A percentile compares a stretch with the other conserved stretches of the same genome.
These are phyloP conservation scores for Cladosporium velox DNA, from an alignment of 2,329 filamentous ascomycete species.

Conservation along the genomic window DNA sequence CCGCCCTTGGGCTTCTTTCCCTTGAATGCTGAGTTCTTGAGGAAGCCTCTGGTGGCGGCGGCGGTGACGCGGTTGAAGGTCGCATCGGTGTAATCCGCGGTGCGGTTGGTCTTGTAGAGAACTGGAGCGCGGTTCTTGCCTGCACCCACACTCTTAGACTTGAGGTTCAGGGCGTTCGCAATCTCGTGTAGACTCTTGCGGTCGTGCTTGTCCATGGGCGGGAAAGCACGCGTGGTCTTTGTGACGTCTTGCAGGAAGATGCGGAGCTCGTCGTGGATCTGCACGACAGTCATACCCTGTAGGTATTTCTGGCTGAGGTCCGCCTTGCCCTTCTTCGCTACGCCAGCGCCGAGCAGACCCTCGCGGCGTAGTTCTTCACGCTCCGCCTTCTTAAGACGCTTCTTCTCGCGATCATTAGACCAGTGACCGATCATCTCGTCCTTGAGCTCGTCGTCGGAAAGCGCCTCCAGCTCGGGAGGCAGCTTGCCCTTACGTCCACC, in stretches of 20 bases:
- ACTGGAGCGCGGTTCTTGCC: conserved; percentile 73
- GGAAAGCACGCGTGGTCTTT: conserved; percentile 68
- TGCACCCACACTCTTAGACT: conserved; percentile 78
- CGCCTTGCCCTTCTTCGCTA: conserved; percentile 42
- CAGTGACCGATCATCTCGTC: conserved; percentile 44
- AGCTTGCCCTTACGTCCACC: conserved; percentile 60
- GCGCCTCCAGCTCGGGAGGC: conserved; percentile 39
- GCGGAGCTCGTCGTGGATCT: conserved; percentile 72
- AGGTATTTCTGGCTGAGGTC: conserved; percentile 69
- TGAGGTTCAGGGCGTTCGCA: conserved; percentile 72
- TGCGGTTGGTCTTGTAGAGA: conserved; percentile 72
- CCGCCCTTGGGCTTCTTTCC: conserved; percentile 26
- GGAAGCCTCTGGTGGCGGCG: conserved; percentile 51
- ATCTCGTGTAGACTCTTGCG: conserved; percentile 80
- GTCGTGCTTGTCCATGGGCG: conserved; percentile 78
- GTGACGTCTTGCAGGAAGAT: conserved; percentile 66
- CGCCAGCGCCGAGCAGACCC: conserved; percentile 42
- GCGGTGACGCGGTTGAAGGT: conserved; percentile 49
- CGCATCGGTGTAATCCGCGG: conserved; percentile 59
- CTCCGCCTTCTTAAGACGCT: conserved; percentile 50
- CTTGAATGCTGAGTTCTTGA: conserved; percentile 38
- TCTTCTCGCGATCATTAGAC: conserved; percentile 49
- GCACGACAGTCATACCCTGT: conserved; percentile 68
- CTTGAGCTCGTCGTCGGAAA: conserved; percentile 49
- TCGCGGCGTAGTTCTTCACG: conserved; percentile 49